Base-by-base conservation (phyloP, 306 rosid genomes). In the Hippophae gyantsensis region DNA sequence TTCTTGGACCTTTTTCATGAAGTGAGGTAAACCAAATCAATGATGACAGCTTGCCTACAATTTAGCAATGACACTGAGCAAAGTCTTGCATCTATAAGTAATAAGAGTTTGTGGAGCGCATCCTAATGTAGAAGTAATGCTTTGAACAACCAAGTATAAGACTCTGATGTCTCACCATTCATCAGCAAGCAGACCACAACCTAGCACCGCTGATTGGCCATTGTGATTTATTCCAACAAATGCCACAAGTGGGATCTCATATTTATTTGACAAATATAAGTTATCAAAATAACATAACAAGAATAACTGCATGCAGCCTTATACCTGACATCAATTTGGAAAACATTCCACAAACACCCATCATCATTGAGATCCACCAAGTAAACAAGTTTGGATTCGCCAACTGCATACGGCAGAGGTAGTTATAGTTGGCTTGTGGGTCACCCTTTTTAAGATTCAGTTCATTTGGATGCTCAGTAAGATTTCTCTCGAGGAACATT, bases 381-480 rank as follows among this genome's bases (percentile, higher is more conserved):
- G 86, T 90, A 87, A 71, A 90, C 86, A 90, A 90, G 76, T 87
- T 85, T n/a, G 95, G 84, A 68, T 87, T 90, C 44, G 94, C 85
- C 78, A 90, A 64, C 54, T 90, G 92, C 96, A 90, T 85, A 10
- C 96, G 92, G 52, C 95, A 90, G 52, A 90, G 68, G 67, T 85
- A 90, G 66, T 87, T 90, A 78, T 90, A 90, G 58, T 87, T 84
- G 68, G 92, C 89, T 60, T 87, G 97, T 26, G 96, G 49, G 56
- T 90, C 97, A 47, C 97, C 97, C 53, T 74, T 90, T 69, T 69
- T 90, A 67, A 90, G 81, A 78, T 76, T 81, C 78, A 87, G 56
- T 74, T 74, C 78, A 48, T 73, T 76, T 45, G 83, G 66, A 61
- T 52, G 65, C 32, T 76, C 87, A 13, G 70, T 18, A 18, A 18